Percentiles rank a stretch among this genome's conserved stretches.
Conservation (phyloP, 2,329 filamentous ascomycete species). For the Zymoseptoria crescenta region DNA sequence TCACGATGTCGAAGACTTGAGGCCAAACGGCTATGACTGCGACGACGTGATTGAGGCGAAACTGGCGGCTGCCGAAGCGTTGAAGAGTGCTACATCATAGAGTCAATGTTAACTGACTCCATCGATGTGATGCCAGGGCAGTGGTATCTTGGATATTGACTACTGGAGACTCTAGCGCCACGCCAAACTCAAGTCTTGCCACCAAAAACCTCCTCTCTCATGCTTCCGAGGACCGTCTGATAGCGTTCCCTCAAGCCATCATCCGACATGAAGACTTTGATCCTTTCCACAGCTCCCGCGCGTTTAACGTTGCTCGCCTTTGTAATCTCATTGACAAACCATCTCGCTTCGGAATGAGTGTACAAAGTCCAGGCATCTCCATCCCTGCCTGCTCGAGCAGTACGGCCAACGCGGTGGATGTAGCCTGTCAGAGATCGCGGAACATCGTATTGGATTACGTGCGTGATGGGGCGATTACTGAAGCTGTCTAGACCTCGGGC, state of each 20-base stretch:
- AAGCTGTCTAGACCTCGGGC: slow-evolving; percentile 71
- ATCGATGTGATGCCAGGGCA: background rate
- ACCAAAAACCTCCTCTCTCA: slow-evolving; percentile 52
- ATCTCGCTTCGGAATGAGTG: slow-evolving; percentile 71
- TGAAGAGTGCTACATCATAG: background rate
- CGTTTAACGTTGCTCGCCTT: slow-evolving; percentile 46
- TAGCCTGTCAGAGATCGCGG: slow-evolving; percentile 75
- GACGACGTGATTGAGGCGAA: slow-evolving; percentile 23
- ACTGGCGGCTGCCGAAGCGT: slow-evolving; percentile 9
- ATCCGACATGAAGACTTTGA: slow-evolving; percentile 16
- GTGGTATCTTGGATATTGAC: background rate
- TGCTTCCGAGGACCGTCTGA: slow-evolving; percentile 49
- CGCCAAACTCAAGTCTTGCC: background rate
- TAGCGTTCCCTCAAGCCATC: slow-evolving; percentile 34
- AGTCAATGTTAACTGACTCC: background rate
- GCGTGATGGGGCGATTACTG: slow-evolving; percentile 53
- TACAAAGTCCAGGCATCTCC: slow-evolving; percentile 84
- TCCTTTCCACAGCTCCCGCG: slow-evolving; percentile 37
- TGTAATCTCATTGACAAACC: slow-evolving; percentile 85
- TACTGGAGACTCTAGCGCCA: background rate
- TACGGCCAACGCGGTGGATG: slow-evolving; percentile 85
- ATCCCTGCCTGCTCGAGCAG: slow-evolving; percentile 67
- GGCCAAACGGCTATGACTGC: slow-evolving; percentile 24
- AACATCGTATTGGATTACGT: slow-evolving; percentile 92
- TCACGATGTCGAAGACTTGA: slow-evolving; percentile 22